phyloP scores from a whole-genome alignment of 1,139 yeast genomes.

The Waltiozyma sp. region DNA sequence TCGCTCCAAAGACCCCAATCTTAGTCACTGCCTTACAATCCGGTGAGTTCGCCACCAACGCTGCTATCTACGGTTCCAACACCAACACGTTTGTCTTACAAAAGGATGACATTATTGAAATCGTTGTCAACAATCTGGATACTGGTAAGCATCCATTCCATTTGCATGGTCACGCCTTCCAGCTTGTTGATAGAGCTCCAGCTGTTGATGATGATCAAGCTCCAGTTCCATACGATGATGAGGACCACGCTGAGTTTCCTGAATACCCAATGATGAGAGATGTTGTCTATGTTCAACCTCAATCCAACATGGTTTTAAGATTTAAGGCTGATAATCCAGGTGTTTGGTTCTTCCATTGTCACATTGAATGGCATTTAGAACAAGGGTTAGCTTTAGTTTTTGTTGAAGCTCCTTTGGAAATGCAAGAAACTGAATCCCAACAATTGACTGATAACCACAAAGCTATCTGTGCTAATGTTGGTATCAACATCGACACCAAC shows the following conservation, averaged over 20 bases:
- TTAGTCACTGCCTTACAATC: slow-evolving; percentile 65
- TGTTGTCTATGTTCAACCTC: slow-evolving; percentile 52
- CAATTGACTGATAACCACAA: slow-evolving; percentile 44
- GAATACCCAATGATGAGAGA: slow-evolving; percentile 63
- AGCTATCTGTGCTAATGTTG: slow-evolving; percentile 44
- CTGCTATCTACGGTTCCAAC: slow-evolving; percentile 64
- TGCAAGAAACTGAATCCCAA: slow-evolving; percentile 40
- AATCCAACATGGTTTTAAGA: slow-evolving; percentile 59
- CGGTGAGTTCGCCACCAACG: slow-evolving; percentile 45
- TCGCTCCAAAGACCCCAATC: slow-evolving; percentile 74
- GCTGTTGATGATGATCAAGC: slow-evolving; percentile 39
- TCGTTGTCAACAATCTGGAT: slow-evolving; percentile 60
- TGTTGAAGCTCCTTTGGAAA: slow-evolving; percentile 61
- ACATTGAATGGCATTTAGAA: slow-evolving; percentile 86
- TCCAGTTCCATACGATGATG: slow-evolving; percentile 37
- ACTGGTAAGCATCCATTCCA: slow-evolving; percentile 86
- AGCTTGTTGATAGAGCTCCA: slow-evolving; percentile 46
- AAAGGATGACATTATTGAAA: slow-evolving; percentile 56
- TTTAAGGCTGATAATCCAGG: slow-evolving; percentile 82
- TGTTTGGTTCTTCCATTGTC: slow-evolving; percentile 92
- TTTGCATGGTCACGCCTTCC: slow-evolving; percentile 74
- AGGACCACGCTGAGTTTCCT: slow-evolving; percentile 46
- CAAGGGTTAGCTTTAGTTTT: slow-evolving; percentile 75
- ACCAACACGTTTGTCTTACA: slow-evolving; percentile 65
- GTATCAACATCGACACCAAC: slow-evolving; percentile 51